These are phyloP conservation scores for Syzygium malaccense DNA, from an alignment of 441 rosid species.

Conservation along the genomic window DNA sequence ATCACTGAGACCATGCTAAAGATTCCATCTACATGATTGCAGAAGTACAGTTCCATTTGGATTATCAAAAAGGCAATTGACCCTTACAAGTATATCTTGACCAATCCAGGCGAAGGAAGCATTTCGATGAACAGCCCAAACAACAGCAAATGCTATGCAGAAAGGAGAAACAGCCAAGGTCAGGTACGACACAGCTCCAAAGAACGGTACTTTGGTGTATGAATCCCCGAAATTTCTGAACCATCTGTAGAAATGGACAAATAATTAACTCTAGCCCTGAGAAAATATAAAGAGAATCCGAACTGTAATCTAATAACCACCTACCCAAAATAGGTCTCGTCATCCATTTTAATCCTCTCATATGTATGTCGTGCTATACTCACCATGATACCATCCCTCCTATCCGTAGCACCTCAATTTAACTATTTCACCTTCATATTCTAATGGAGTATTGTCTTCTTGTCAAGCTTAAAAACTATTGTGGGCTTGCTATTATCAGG, in stretches of 20 bases:
- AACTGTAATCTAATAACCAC: neutral
- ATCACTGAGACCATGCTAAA: neutral
- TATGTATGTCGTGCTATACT: neutral
- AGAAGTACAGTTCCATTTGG: neutral
- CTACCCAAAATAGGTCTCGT: neutral
- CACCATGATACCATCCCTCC: neutral
- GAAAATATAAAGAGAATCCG: neutral
- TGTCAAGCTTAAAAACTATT: neutral
- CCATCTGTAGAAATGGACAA: slow-evolving; percentile 45
- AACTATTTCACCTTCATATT: neutral
- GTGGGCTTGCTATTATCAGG: neutral
- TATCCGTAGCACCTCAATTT: neutral
- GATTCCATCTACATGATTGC: neutral
- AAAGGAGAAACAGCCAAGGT: slow-evolving; percentile 90
- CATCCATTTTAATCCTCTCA: neutral
- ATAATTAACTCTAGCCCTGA: neutral
- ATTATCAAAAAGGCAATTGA: neutral
- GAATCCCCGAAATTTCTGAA: slow-evolving; percentile 65
- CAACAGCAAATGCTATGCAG: slow-evolving; percentile 86
- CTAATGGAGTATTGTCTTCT: neutral
- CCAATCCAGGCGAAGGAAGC: slow-evolving; percentile 86
- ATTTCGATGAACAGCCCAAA: slow-evolving; percentile 57
- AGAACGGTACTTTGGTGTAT: slow-evolving; percentile 65
- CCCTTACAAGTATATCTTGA: slow-evolving; percentile 93
- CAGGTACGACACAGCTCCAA: slow-evolving; percentile 84